A percentile compares a stretch with the other conserved stretches of the same genome.
phyloP scores from a whole-genome alignment of 768 basidiomycete species.

The Kwoniella pini region DNA sequence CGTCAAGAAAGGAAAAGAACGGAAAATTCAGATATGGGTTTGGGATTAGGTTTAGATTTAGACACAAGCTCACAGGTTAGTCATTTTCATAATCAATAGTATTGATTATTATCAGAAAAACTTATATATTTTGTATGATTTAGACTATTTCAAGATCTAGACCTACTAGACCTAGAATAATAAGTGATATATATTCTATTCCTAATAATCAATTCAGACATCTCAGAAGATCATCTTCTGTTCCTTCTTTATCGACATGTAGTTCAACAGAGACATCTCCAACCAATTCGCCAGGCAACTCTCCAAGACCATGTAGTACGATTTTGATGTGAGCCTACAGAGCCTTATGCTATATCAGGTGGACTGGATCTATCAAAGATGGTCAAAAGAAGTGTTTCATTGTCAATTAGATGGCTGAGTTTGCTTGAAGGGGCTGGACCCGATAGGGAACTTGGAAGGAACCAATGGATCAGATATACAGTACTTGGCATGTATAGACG shows the following conservation, averaged over 20 bases:
- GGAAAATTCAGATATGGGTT: neutral
- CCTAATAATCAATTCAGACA: neutral
- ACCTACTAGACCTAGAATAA: neutral
- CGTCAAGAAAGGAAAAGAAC: no score
- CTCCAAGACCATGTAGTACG: constrained; percentile 1
- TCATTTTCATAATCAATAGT: no score
- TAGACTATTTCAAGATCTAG: neutral
- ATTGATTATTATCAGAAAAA: no score
- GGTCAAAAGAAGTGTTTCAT: no score
- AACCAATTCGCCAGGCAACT: neutral
- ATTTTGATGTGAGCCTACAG: neutral
- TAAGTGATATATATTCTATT: neutral
- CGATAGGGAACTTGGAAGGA: no score
- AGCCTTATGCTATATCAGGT: no score
- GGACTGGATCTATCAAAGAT: no score
- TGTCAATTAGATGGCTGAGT: no score
- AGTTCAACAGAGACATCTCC: constrained; percentile 6
- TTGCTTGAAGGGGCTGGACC: no score
- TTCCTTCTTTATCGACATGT: constrained; percentile 5
- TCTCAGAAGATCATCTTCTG: constrained; percentile 14
- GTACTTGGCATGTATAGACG: no score
- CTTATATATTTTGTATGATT: no score
- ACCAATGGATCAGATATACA: no score
- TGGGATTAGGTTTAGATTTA: neutral
- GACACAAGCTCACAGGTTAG: neutral